Evolutionary conservation across 768 basidiomycete genomes (phyloP), one percentile per base, ranked within the genome.

Genomic region (Zangia roseola): DNA sequence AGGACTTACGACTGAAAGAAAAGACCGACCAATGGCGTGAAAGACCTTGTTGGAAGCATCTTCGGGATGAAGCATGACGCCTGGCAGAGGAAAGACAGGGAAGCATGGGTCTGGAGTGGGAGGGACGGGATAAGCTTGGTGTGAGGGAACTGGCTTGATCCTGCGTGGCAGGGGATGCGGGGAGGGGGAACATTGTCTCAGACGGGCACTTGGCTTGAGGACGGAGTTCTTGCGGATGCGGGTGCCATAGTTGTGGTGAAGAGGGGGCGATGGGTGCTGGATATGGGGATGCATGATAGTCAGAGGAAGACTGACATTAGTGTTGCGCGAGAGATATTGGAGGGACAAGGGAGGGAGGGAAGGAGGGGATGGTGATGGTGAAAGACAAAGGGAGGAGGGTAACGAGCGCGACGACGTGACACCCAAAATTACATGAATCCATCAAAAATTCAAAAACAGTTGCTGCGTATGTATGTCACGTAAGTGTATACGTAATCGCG

Each of bases 21-120:
- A 82, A 24, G 86, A 77, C 24, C 85, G 80, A 24, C 78, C 85
- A 57, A 90, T 80, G 37, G 87, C 86, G 48, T 83, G 75, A 55
- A 88, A 84, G 48, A 88, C 83, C 64, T 84, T 88, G 64, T 75
- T 84, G 49, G 64, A 72, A 10, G 83, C 83, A 67, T 90, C 88
- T 55, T 89, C 88, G 4, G 82, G 79, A 56, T 90, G 88, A 17
- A 90, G 75, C 47, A 84, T 74, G 65, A 88, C 73, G 57, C 81
- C 67, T 2, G 78, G 75, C 0, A 85, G 79, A 2, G 87, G 86
- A 57, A 86, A 88, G 12, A 65, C 49, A 23, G 77, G 73, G 16
- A 64, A 52, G 21, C 47, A 54, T 23, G 46, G 56, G 19, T 62
- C 59, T 16, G 55, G 37, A 1, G 62, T 26, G 44, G 55, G 38